phyloP scores from a whole-genome alignment of 306 rosid species.

The Vigna mungo region DNA sequence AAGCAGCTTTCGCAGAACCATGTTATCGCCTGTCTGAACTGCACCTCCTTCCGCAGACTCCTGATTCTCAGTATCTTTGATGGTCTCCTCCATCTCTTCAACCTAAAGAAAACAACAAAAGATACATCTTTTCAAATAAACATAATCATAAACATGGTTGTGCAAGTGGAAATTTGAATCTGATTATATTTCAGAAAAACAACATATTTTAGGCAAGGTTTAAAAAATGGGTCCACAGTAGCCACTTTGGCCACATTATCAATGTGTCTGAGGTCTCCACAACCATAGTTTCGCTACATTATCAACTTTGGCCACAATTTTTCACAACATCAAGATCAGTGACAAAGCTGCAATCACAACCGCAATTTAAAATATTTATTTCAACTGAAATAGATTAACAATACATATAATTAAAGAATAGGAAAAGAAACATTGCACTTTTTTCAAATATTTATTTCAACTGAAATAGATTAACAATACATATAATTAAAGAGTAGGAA shows the following conservation, averaged over 20 bases:
- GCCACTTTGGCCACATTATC: background rate
- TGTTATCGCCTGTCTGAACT: conserved; percentile 57
- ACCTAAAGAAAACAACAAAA: conserved; percentile 46
- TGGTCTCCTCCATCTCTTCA: conserved; percentile 42
- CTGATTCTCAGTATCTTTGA: conserved; percentile 30
- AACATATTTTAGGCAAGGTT: background rate
- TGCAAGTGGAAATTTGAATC: background rate
- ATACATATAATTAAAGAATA: background rate
- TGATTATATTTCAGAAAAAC: background rate
- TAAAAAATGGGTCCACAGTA: background rate
- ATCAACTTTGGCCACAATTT: background rate
- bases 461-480: background rate
- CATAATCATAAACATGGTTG: background rate
- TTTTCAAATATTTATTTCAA: background rate
- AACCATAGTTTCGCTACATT: background rate
- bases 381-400: background rate
- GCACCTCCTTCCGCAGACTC: conserved; percentile 51
- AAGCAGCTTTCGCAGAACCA: conserved; percentile 83
- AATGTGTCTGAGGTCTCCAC: background rate
- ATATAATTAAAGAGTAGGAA: background rate
- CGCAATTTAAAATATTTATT: background rate
- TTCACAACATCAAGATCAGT: background rate
- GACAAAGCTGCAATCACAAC: background rate
- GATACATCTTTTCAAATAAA: background rate
- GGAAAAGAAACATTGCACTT: background rate